Conservation (phyloP, 805 yeast genomes). For the Deakozyma indianensis region DNA sequence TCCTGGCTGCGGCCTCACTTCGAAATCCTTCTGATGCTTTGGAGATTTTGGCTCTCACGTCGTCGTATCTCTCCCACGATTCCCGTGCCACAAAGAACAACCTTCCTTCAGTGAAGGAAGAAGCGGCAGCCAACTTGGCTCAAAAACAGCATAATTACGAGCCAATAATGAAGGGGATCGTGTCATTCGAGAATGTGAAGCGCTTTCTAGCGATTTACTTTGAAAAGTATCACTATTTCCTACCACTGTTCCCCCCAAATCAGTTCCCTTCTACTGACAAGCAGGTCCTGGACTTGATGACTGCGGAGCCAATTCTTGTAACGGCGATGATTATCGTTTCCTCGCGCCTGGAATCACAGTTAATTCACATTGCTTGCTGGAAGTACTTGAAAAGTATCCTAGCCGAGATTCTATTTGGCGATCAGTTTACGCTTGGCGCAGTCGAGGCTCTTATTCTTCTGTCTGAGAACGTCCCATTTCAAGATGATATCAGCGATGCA, state of each 20-base stretch:
- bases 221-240: not conserved
- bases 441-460: conserved; percentile 11
- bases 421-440: conserved; percentile 10
- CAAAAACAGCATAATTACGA: conserved; percentile 1
- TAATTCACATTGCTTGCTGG: conserved; percentile 7
- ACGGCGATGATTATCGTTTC: conserved; percentile 10
- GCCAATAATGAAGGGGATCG: conserved; percentile 6
- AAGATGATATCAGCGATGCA: conserved; percentile 3
- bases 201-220: not conserved
- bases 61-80: conserved; percentile 1
- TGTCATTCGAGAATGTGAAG: not conserved
- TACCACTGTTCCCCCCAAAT: not conserved
- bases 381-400: conserved; percentile 5
- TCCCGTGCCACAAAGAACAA: not conserved
- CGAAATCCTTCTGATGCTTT: conserved; percentile 12
- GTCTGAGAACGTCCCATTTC: conserved; percentile 13
- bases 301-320: conserved; percentile 9
- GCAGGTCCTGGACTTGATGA: conserved; percentile 3
- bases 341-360: conserved; percentile 3
- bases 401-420: conserved; percentile 7
- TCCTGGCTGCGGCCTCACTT: conserved; percentile 7
- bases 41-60: conserved; percentile 10
- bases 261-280: not conserved
- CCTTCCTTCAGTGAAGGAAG: not conserved
- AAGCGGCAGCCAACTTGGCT: not conserved